Base-by-base conservation (phyloP, 73 alveolate genomes). In the Paramecium tetraurelia region DNA sequence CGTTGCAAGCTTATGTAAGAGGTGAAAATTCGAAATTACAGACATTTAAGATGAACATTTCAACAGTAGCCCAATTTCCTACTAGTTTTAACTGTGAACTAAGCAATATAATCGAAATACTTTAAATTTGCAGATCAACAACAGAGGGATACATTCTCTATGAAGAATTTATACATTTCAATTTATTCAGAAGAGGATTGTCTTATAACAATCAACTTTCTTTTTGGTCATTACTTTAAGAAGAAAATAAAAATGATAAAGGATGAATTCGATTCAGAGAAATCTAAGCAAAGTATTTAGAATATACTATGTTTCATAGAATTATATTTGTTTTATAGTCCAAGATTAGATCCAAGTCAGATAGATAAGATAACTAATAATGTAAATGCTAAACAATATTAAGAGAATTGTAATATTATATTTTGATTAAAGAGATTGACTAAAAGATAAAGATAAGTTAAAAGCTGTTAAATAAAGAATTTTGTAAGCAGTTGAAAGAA, bases 161-260 rank as follows among this genome's bases (percentile, higher is more conserved):
- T 24, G n/a, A 80, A 80, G 53, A 80, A 80, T 80, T 33, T 80
- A 8, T 80, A 43, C 16, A 22, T 80, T 4, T 21, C 90, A 18
- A 43, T 80, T 53, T 80, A 44, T 46, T 44, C 76, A 20, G 90
- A 80, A 48, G 90, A 80, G 24, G 90, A 80, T 80, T 31, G 70
- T 20, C 75, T 31, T 3, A n/a, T 80, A 80, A 2, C 24, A 80
- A 44, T 80, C 2, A 31, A 21, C 21, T 80, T 24, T 4, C 20
- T 48, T 20, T 80, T 80, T 80, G 90, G 90, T 2, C 46, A 80
- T 44, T 38, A 80, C 5, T 22, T 80, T 18, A 80, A 44, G 24
- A 43, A 80, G 21, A 80, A 46, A 35, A 36, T 5, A 4, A 72
- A 36, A 40, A 16, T 72, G 16, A 22, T 14, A 18, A 80, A 48